A percentile compares a stretch with the other conserved stretches of the same genome.
Conservation (phyloP, 192 early-diverging fungal species). For the Mortierella hygrophila region DNA sequence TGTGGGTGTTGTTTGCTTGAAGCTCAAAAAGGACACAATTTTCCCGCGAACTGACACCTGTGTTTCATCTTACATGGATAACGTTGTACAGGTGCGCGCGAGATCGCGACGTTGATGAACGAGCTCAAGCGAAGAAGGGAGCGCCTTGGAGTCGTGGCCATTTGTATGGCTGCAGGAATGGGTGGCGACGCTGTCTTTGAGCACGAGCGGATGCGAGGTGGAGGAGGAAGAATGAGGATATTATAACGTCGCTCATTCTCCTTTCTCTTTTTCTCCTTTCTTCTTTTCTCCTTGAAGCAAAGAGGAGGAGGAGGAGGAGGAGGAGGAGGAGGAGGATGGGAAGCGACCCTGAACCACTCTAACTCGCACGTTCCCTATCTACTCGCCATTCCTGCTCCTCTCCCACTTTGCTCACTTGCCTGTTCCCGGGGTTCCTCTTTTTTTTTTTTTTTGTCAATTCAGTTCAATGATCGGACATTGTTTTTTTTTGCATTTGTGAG, state of each 20-base stretch:
- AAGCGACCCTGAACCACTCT: neutral
- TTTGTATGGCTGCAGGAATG: slow-evolving; percentile 58
- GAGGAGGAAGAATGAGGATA: too few relatives aligned
- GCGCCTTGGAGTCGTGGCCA: slow-evolving; percentile 49
- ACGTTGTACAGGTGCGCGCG: slow-evolving; percentile 95
- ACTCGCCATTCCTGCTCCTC: neutral
- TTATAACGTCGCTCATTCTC: too few relatives aligned
- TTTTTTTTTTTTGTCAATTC: neutral
- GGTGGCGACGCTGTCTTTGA: slow-evolving; percentile 22
- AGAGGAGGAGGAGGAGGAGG: neutral
- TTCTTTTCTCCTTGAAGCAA: neutral
- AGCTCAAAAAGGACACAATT: neutral
- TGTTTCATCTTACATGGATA: slow-evolving; percentile 70
- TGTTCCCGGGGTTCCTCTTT: neutral
- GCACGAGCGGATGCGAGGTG: neutral
- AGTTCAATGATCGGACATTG: neutral
- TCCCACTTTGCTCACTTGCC: neutral
- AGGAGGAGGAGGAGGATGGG: neutral
- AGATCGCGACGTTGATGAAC: slow-evolving; percentile 93
- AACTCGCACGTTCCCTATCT: neutral
- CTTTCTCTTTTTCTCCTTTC: too few relatives aligned
- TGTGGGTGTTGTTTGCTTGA: neutral
- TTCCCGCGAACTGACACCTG: neutral
- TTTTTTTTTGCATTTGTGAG: neutral
- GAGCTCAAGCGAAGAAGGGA: slow-evolving; percentile 71